Evolutionary conservation across 768 basidiomycete species (phyloP), one percentile per base, ranked within the genome.

Genomic region (Tulasnella sp.): DNA sequence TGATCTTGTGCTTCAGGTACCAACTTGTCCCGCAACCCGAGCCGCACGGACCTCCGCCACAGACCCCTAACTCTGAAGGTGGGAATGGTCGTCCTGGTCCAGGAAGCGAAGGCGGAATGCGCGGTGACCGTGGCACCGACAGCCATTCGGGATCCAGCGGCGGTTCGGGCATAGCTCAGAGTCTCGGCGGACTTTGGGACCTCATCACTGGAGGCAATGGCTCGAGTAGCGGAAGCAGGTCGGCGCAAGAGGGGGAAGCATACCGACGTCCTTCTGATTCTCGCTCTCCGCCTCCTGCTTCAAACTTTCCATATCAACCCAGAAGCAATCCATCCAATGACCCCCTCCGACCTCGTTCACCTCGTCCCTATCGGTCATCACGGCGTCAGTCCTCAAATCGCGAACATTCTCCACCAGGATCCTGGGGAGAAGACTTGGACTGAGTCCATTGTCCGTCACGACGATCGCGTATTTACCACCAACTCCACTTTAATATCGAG

Each of bases 1-100:
- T 52, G 19, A n/a, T 52, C 29, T 64, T 35, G 71, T 40, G 9
- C 29, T 35, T 62, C 74, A 91, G 90, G 75, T 82, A 86, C 77
- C 87, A 89, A 62, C 81, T 92, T 3, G 81, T 91, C 14, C 84
- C 89, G 26, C 90, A 92, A 77, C 89, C 90, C 6, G 79, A 80
- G 40, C 81, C 80, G 44, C 78, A 80, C 34, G 12, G 63, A 3
- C 37, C 63, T 17, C 63, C 63, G n/a, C 63, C 63, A 26, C 47
- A 52, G 12, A 8, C 47, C 5, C 47, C 47, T 19, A 5, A 26
- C 47, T 52, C 47, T 11, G n/a, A 52, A 19, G 47, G 47, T 8
- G 47, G 47, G n/a, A 52, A 52, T 52, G 47, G 47, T 26, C n/a
- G 26, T 52, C 3, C 5, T 22, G 47, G 19, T 26, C 47, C 47